These are phyloP conservation scores for Aspergillus tamarii DNA, from an alignment of 2,329 filamentous ascomycete species.

Conservation along the genomic window DNA sequence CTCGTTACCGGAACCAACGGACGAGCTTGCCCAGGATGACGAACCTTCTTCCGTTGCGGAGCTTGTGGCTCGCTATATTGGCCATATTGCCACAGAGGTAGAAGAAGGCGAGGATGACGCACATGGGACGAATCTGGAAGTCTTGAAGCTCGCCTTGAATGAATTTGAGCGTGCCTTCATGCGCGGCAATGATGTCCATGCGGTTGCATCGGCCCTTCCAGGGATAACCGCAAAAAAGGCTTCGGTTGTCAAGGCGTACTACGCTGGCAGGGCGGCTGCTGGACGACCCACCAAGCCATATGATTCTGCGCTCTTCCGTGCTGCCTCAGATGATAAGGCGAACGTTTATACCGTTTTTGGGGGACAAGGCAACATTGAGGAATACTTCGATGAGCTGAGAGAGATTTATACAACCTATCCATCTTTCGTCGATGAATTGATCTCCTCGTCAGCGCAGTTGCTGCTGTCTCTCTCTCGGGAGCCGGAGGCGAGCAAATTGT, in stretches of 20 bases:
- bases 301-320: conserved; percentile 88
- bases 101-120: conserved; percentile 90
- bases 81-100: conserved; percentile 84
- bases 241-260: conserved; percentile 87
- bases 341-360: conserved; percentile 93
- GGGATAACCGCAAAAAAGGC: conserved; percentile 94
- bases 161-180: conserved; percentile 97
- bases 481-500: conserved; percentile 88
- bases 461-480: conserved; percentile 84
- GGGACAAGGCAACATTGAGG: conserved; percentile 97
- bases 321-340: conserved; percentile 80
- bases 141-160: conserved; percentile 87
- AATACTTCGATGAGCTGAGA: conserved; percentile 97
- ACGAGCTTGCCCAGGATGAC: conserved; percentile 96
- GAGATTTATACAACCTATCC: conserved; percentile 90
- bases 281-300: conserved; percentile 88
- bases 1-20: conserved; percentile 85
- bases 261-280: conserved; percentile 79
- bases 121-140: conserved; percentile 86
- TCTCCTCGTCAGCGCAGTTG: conserved; percentile 79
- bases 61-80: conserved; percentile 90
- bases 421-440: conserved; percentile 83
- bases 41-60: conserved; percentile 96
- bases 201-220: conserved; percentile 79
- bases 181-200: conserved; percentile 94